Evolutionary conservation across 257 asterid species (phyloP), one percentile per base, ranked within the genome.

Genomic region (Cinchona pubescens): DNA sequence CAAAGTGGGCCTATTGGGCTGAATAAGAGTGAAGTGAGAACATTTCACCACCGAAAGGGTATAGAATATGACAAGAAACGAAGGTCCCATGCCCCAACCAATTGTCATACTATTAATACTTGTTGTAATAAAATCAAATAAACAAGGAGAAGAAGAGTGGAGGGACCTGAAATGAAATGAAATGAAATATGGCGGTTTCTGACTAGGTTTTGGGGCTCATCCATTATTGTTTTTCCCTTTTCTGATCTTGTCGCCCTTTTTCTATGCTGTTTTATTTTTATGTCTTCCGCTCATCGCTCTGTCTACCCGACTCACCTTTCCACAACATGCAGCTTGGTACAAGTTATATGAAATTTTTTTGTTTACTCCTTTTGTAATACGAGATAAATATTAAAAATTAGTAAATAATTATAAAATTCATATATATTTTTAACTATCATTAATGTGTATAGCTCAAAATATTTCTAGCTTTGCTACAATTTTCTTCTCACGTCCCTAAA

Each of bases 21-120:
- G 85, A 85, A 84, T 59, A 55, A 59, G 64, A 75, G 61, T 35
- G 79, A 69, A 62, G 64, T 78, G 61, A 43, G 79, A 69, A 62
- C 62, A 68, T 65, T 76, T 73, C 83, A 45, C 73, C 85, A 85
- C 91, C 90, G 90, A 85, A 87, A 87, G 88, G 79, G 67, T 71
- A 59, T 46, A 2, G 51, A 65, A 42, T n/a, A 75, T 64, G 79
- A 76, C 84, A 78, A 72, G 69, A 82, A 67, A 61, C 15, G 32
- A 43, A 67, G 75, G 78, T 48, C 82, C 83, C 81, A 67, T 73
- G 55, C 37, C 30, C 30, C 7, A 9, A 38, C 62, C 60, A 42
- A 16, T 43, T 59, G 29, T 73, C 32, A 42, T 34, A 21, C 46
- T 34, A 16, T n/a, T n/a, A 61, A 59, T 15, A n/a, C n/a, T n/a